A percentile compares a stretch with the other conserved stretches of the same genome.
phyloP scores from a whole-genome alignment of 2,329 filamentous ascomycete species.

The Fusarium sulawesiense region DNA sequence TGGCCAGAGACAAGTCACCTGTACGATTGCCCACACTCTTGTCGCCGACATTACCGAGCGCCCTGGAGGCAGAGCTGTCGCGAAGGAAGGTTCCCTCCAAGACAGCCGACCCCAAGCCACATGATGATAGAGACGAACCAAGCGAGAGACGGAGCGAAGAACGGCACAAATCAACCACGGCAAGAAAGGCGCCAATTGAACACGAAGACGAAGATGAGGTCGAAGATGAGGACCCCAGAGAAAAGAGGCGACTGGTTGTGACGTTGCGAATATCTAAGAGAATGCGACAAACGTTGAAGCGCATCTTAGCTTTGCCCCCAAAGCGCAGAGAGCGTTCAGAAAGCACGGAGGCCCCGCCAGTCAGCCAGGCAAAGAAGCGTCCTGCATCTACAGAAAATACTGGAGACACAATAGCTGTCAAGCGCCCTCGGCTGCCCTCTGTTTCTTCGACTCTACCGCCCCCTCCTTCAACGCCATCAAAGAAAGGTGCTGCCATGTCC shows the following conservation, averaged over 20 bases:
- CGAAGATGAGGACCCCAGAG: conserved; percentile 45
- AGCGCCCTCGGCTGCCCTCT: conserved; percentile 59
- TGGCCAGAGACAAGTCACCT: conserved; percentile 55
- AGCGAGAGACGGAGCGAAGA: conserved; percentile 38
- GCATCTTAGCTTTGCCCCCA: conserved; percentile 59
- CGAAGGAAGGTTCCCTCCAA: conserved; percentile 48
- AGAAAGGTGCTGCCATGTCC: conserved; percentile 63
- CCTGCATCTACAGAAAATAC: conserved; percentile 54
- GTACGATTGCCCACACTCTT: conserved; percentile 61
- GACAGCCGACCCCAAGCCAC: conserved; percentile 20
- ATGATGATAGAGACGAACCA: conserved; percentile 40
- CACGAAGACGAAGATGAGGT: conserved; percentile 52
- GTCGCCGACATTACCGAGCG: conserved; percentile 66
- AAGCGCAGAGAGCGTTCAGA: conserved; percentile 49
- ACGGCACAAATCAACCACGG: conserved; percentile 32
- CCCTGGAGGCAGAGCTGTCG: conserved; percentile 58
- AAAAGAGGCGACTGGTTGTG: conserved; percentile 54
- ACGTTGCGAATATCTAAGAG: conserved; percentile 62
- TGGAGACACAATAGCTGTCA: conserved; percentile 53
- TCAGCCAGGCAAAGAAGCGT: conserved; percentile 60
- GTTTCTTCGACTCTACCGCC: conserved; percentile 49
- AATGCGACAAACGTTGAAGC: conserved; percentile 57
- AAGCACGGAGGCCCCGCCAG: conserved; percentile 55
- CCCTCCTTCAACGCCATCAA: conserved; percentile 65
- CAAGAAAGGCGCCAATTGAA: conserved; percentile 45